A percentile compares a stretch with the other conserved stretches of the same genome.
These are phyloP conservation scores for Tricholoma saponaceum DNA, from an alignment of 768 basidiomycete genomes.

Conservation along the genomic window DNA sequence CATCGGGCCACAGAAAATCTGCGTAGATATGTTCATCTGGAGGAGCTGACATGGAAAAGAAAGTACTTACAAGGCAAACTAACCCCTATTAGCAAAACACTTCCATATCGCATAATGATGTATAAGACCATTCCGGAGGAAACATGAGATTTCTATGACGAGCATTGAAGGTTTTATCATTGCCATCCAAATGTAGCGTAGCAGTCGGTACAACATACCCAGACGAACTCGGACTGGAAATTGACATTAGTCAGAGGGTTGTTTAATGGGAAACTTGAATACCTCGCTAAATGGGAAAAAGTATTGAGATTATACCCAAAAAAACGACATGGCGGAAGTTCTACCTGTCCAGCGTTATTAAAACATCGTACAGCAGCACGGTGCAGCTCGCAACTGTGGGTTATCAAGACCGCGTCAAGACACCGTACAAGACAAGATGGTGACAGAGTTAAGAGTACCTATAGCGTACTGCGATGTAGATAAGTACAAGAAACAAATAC, in stretches of 20 bases:
- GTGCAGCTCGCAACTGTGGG: background rate
- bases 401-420: too few species aligned
- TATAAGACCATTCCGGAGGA: background rate
- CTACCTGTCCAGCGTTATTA: background rate
- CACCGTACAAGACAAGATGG: too few species aligned
- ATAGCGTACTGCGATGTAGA: too few species aligned
- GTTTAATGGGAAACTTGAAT: background rate
- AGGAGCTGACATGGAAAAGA: background rate
- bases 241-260: background rate
- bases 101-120: background rate
- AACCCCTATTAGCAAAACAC: background rate
- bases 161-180: background rate
- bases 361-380: background rate
- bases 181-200: background rate
- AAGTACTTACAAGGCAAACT: background rate
- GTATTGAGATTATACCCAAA: background rate
- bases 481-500: too few species aligned
- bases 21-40: background rate
- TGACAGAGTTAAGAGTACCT: too few species aligned
- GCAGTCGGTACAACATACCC: background rate
- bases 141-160: background rate
- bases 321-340: background rate
- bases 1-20: background rate
- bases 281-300: background rate
- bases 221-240: background rate